Conservation (phyloP, 2,329 filamentous ascomycete species). For the Ophiocordyceps australis region DNA sequence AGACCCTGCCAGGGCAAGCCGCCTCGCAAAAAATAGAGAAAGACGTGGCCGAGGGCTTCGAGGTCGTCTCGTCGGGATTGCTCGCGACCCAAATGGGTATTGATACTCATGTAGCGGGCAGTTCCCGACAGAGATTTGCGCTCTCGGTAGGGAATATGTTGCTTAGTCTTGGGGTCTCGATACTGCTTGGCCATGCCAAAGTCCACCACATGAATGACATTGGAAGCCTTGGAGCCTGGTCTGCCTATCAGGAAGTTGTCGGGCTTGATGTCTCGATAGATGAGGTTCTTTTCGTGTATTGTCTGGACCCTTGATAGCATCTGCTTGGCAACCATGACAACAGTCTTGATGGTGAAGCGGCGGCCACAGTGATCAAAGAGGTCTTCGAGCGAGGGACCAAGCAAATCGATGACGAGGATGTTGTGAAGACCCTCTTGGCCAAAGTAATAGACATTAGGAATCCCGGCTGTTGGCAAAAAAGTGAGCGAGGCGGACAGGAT, state of each 20-base stretch:
- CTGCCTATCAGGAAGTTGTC: conserved; percentile 98
- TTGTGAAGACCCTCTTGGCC: conserved; percentile 97
- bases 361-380: conserved; percentile 95
- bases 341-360: conserved; percentile 90
- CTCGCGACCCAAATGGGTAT: conserved; percentile 90
- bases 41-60: conserved; percentile 65
- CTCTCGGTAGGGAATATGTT: conserved; percentile 95
- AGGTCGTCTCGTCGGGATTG: conserved; percentile 92
- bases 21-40: conserved; percentile 59
- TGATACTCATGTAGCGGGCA: conserved; percentile 98
- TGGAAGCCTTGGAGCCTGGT: conserved; percentile 81
- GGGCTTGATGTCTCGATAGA: conserved; percentile 98
- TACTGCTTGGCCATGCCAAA: conserved; percentile 99
- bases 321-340: conserved; percentile 98
- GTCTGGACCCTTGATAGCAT: conserved; percentile 89
- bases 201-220: conserved; percentile 96
- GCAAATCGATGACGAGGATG: conserved; percentile 92
- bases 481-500: conserved; percentile 5
- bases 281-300: conserved; percentile 98
- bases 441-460: conserved; percentile 99
- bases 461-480: conserved; percentile 54
- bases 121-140: conserved; percentile 93
- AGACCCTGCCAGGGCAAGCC: conserved; percentile 55
- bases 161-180: conserved; percentile 95
- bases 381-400: conserved; percentile 88